Percentiles rank a stretch among this genome's conserved stretches.
phyloP scores from a whole-genome alignment of 192 early-diverging fungal species.

The Coemansia sp. region DNA sequence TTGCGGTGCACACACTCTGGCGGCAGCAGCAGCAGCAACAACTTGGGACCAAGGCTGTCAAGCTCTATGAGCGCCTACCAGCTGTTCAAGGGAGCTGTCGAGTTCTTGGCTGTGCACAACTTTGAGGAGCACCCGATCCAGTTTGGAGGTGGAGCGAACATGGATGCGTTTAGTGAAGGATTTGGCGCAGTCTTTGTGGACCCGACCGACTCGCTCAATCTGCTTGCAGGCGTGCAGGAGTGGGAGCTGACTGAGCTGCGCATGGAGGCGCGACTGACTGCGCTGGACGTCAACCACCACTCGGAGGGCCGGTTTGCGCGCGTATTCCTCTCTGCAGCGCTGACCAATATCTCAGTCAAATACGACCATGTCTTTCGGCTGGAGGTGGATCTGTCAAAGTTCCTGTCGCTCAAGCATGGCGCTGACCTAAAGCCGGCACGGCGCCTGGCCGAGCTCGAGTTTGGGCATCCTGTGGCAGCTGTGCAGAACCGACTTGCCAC shows the following conservation, averaged over 20 bases:
- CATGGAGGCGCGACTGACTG: slow-evolving; percentile 25
- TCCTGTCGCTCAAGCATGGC: slow-evolving; percentile 23
- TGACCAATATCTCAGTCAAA: slow-evolving; percentile 6
- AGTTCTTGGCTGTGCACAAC: slow-evolving; percentile 65
- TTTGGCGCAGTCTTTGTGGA: slow-evolving; percentile 86
- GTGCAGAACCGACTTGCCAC: slow-evolving; percentile 18
- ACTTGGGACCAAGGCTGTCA: slow-evolving; percentile 61
- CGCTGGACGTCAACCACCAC: slow-evolving; percentile 25
- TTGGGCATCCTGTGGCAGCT: slow-evolving; percentile 21
- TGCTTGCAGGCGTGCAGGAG: slow-evolving; percentile 67
- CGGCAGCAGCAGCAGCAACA: too few species aligned
- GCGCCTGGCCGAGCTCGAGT: slow-evolving; percentile 25
- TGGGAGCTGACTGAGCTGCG: slow-evolving; percentile 64
- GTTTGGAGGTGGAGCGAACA: slow-evolving; percentile 19
- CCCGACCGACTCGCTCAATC: slow-evolving; percentile 76
- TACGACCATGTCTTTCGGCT: slow-evolving; percentile 49
- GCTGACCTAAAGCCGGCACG: not conserved
- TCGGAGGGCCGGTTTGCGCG: slow-evolving; percentile 14
- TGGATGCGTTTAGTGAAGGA: slow-evolving; percentile 56
- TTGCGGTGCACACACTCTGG: slow-evolving; percentile 53
- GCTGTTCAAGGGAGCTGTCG: slow-evolving; percentile 79
- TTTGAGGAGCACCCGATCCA: slow-evolving; percentile 20
- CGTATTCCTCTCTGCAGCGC: slow-evolving; percentile 30
- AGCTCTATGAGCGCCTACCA: slow-evolving; percentile 79
- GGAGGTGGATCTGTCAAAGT: slow-evolving; percentile 11